These are phyloP conservation scores for Chenopodium berlandieri DNA, from an alignment of 148 eudicot species.

Conservation along the genomic window DNA sequence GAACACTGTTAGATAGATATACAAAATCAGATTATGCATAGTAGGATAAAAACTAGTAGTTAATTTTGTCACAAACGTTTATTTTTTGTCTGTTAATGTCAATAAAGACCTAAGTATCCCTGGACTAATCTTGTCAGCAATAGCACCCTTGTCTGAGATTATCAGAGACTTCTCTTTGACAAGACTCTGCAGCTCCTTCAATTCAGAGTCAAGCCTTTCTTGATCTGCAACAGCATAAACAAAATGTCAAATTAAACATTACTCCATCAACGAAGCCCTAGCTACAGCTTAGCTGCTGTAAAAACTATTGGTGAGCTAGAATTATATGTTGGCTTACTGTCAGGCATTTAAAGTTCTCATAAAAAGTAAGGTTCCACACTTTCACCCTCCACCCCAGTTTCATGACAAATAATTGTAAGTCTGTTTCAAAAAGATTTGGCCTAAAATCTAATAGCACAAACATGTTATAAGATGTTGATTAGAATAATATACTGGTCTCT, in stretches of 20 bases:
- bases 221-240: slow-evolving; percentile 54
- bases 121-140: slow-evolving; percentile 73
- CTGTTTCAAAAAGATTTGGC: no score
- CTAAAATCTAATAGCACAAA: background rate
- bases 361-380: no score
- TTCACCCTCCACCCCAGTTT: no score
- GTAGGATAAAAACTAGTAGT: background rate
- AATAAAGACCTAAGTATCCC: slow-evolving; percentile 76
- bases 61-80: background rate
- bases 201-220: slow-evolving; percentile 64
- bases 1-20: background rate
- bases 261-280: background rate
- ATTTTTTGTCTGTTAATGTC: slow-evolving; percentile 54
- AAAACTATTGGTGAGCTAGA: no score
- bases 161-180: slow-evolving; percentile 75
- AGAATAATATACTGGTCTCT: background rate
- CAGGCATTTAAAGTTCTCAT: no score
- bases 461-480: background rate
- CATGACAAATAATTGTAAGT: no score
- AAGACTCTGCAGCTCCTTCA: slow-evolving; percentile 68
- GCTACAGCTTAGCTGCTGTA: background rate
- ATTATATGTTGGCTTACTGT: no score
- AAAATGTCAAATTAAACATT: background rate
- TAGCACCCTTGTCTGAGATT: slow-evolving; percentile 84
- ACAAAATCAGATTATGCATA: background rate